A percentile compares a stretch with the other conserved stretches of the same genome.
Evolutionary conservation across 176 grass and related monocot genomes (phyloP).

Genomic region (Elymus sibiricus): DNA sequence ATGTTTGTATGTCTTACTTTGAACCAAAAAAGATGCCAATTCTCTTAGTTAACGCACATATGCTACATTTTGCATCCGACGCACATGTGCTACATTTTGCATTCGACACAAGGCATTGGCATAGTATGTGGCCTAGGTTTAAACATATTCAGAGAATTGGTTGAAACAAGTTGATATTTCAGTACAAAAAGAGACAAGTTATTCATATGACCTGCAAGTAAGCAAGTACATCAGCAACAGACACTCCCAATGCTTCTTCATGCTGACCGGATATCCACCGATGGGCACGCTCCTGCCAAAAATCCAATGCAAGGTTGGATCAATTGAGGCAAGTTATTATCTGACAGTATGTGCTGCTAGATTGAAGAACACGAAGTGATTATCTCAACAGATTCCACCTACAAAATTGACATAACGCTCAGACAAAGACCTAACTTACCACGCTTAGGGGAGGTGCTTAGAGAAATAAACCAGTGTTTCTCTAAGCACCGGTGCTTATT

Average conservation of each 20-base stretch:
- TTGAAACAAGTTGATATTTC: neutral
- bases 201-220: conserved; percentile 48
- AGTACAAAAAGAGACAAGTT: neutral
- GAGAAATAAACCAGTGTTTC: too few relatives aligned
- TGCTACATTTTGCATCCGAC: neutral
- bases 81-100: neutral
- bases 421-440: neutral
- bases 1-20: neutral
- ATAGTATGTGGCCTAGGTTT: conserved; percentile 10
- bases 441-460: too few relatives aligned
- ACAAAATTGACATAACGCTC: neutral
- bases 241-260: conserved; percentile 36
- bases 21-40: neutral
- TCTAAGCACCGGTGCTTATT: too few relatives aligned
- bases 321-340: neutral
- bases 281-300: conserved; percentile 48
- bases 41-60: neutral
- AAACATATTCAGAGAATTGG: neutral
- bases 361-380: neutral
- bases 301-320: neutral
- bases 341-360: neutral
- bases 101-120: neutral
- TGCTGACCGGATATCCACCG: conserved; percentile 46
- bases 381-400: neutral
- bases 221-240: conserved; percentile 36